phyloP scores from a whole-genome alignment of 2,329 filamentous ascomycete species.

The Bipolaris bicolor region DNA sequence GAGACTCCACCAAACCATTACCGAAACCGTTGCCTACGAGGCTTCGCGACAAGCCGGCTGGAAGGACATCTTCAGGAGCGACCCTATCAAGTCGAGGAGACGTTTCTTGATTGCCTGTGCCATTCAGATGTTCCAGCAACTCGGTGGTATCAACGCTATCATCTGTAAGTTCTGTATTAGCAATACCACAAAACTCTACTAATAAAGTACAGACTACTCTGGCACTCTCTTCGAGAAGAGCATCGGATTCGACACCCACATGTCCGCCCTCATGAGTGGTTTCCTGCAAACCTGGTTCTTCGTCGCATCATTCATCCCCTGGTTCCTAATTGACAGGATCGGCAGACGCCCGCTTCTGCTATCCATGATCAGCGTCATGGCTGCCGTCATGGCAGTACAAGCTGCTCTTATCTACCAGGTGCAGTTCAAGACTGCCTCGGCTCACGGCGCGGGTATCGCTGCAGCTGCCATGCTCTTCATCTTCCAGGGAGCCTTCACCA shows the following conservation, averaged over 20 bases:
- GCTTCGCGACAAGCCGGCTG: slow-evolving; percentile 23
- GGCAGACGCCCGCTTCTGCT: slow-evolving; percentile 22
- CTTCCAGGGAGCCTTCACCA: slow-evolving; percentile 26
- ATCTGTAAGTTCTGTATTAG: slow-evolving; percentile 15
- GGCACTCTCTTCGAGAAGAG: slow-evolving; percentile 27
- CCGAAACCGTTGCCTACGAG: slow-evolving; percentile 25
- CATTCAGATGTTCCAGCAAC: slow-evolving; percentile 26
- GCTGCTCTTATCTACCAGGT: slow-evolving; percentile 28
- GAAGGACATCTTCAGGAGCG: slow-evolving; percentile 23
- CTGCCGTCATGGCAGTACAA: slow-evolving; percentile 26
- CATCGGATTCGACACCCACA: slow-evolving; percentile 24
- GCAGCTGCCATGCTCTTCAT: slow-evolving; percentile 26
- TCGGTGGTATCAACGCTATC: slow-evolving; percentile 27
- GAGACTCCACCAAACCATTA: slow-evolving; percentile 23
- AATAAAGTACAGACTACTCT: slow-evolving; percentile 19
- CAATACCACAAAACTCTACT: neutral
- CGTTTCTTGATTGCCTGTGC: slow-evolving; percentile 26
- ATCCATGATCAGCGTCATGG: slow-evolving; percentile 28
- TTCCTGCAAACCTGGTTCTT: slow-evolving; percentile 29
- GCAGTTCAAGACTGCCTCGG: slow-evolving; percentile 20
- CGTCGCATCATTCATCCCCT: slow-evolving; percentile 26
- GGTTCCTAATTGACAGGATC: slow-evolving; percentile 25
- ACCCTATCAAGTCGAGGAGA: slow-evolving; percentile 25
- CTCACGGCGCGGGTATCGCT: slow-evolving; percentile 21
- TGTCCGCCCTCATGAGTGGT: slow-evolving; percentile 25